Evolutionary conservation across 108 stramenopile genomes (phyloP), one percentile per base, ranked within the genome.

Genomic region (Schizochytrium sp.): DNA sequence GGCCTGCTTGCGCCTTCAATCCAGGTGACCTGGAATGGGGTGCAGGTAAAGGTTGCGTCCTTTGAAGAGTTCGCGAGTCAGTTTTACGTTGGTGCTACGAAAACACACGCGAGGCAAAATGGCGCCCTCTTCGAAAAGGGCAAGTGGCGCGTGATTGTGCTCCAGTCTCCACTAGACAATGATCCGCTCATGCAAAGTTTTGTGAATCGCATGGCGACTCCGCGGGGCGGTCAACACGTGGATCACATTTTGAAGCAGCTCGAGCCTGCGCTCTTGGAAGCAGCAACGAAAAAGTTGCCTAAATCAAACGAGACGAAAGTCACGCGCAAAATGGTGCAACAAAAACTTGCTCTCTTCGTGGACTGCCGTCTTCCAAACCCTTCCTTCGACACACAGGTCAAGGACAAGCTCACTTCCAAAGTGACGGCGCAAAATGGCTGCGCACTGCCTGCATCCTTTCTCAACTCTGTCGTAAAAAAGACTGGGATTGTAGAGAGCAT

Each of bases 191-290:
- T 76, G 91, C 92, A 8, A 90, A 95, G 8, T 96, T 97, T 97
- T 92, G 97, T 98, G 41, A 98, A 98, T 90, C 94, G 95, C 14
- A 95, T 98, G 92, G 72, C 91, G n/a, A 98, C 97, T 1, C 69
- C 93, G 5, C 89, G 95, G 60, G 97, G 97, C 21, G 97, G 97
- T 18, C 94, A 95, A 21, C 97, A 98, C 89, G 96, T 98, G 43
- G 93, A 96, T 87, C 63, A 69, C 63, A 69, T 69, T 18, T 10
- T 69, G 14, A 41, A 28, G 41, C 63, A 69, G 63, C 14, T 69
- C 3, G 63, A 69, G 63, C 63, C 63, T 4, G 93, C 92, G 4
- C 83, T 97, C 71, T 88, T 93, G 57, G 91, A 93, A 57, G 96
- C 96, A 87, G 90, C 97, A 51, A 92, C 92, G 10, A 96, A 96